Evolutionary conservation across 176 grass and related monocot genomes (phyloP).

Genomic region (Thinopyrum elongatum): DNA sequence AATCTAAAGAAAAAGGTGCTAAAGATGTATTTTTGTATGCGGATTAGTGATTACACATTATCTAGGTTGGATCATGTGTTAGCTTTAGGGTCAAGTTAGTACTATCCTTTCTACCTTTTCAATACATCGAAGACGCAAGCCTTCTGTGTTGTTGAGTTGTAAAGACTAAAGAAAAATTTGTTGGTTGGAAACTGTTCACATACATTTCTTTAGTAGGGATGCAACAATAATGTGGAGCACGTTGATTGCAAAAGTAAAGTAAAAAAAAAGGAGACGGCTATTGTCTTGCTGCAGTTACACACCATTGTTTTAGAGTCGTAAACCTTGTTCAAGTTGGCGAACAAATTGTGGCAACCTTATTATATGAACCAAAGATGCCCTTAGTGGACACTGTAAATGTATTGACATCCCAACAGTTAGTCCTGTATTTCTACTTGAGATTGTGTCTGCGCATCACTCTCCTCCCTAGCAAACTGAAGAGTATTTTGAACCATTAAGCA

Average conservation of each 20-base stretch:
- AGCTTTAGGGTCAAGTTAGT: neutral
- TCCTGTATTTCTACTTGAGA: neutral
- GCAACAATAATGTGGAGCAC: neutral
- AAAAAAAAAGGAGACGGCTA: neutral
- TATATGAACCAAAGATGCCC: neutral
- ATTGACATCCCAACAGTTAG: neutral
- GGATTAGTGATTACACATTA: neutral
- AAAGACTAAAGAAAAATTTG: neutral
- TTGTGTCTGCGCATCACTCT: neutral
- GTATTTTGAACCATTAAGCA: neutral
- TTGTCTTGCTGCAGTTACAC: constrained; percentile 1
- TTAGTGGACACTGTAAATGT: neutral
- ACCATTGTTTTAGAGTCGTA: neutral
- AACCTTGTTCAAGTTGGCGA: too few species aligned
- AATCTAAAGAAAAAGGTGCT: neutral
- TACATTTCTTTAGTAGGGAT: too few species aligned
- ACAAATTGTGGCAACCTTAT: too few species aligned
- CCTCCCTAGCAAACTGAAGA: neutral
- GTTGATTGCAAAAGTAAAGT: neutral
- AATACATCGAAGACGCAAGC: neutral
- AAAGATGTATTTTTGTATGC: neutral
- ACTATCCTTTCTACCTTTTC: neutral
- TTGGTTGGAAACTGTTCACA: neutral
- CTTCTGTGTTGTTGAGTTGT: neutral
- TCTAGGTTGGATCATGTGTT: neutral